Evolutionary conservation across 2,329 filamentous ascomycete species (phyloP).

Genomic region (Ceratocystiopsis minuta): DNA sequence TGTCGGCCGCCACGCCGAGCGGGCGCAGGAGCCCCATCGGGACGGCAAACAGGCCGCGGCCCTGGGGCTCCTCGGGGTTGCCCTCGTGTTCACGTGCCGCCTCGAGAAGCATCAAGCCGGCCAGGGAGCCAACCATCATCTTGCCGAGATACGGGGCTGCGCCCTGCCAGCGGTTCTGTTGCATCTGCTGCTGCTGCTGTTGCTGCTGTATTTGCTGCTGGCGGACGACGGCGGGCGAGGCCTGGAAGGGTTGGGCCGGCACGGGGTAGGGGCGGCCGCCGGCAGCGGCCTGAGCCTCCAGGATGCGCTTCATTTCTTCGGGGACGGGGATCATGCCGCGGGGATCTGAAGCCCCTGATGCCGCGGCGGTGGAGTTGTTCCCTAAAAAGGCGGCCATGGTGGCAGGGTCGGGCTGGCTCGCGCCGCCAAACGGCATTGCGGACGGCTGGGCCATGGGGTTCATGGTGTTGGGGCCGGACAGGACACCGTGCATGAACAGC

Average conservation of each 20-base stretch:
- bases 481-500: conserved; percentile 61
- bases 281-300: conserved; percentile 36
- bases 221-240: conserved; percentile 27
- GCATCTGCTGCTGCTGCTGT: conserved; percentile 31
- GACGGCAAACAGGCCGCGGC: conserved; percentile 44
- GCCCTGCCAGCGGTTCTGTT: conserved; percentile 35
- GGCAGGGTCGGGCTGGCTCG: conserved; percentile 19
- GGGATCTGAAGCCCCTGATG: conserved; percentile 21
- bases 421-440: conserved; percentile 27
- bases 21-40: conserved; percentile 39
- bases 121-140: conserved; percentile 82
- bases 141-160: conserved; percentile 46
- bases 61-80: conserved; percentile 43
- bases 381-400: conserved; percentile 19
- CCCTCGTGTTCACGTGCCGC: conserved; percentile 51
- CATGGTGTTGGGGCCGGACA: conserved; percentile 32
- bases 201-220: conserved; percentile 40
- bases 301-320: conserved; percentile 45
- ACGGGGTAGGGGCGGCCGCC: conserved; percentile 31
- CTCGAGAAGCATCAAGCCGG: conserved; percentile 81
- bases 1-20: conserved; percentile 19
- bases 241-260: conserved; percentile 20
- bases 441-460: conserved; percentile 32
- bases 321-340: conserved; percentile 48
- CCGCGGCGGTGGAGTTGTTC: conserved; percentile 15